Conservation (phyloP, 257 asterid species). For the Solanum sejunctum region DNA sequence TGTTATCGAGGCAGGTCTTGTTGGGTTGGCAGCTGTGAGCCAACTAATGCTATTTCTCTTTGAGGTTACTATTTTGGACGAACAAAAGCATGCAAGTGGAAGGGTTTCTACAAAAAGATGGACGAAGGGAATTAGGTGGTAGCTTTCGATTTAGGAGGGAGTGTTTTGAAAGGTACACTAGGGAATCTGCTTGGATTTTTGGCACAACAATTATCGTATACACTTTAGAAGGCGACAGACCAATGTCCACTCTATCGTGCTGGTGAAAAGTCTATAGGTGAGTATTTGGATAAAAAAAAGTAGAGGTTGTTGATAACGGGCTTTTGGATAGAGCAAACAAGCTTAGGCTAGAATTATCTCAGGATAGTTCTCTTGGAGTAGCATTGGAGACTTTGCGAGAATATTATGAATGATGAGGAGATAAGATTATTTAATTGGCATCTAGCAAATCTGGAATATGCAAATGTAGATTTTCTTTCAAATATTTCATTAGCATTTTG, state of each 20-base stretch:
- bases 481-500: no score
- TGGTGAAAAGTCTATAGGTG: no score
- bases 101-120: constrained; percentile 64
- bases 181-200: no score
- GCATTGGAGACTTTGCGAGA: constrained; percentile 70
- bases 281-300: constrained; percentile 10
- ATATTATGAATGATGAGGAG: constrained; percentile 45
- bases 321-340: constrained; percentile 65
- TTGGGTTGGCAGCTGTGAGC: constrained; percentile 89
- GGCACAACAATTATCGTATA: no score
- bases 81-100: constrained; percentile 82
- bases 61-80: constrained; percentile 6
- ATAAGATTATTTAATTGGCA: constrained; percentile 73
- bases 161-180: no score
- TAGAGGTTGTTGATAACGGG: constrained; percentile 53
- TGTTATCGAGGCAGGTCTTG: constrained; percentile 76
- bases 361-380: constrained; percentile 9
- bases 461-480: no score
- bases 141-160: no score
- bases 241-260: no score
- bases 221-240: no score
- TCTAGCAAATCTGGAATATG: constrained; percentile 84
- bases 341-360: not conserved
- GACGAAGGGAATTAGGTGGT: no score
- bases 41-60: constrained; percentile 21